A percentile compares a stretch with the other conserved stretches of the same genome.
phyloP scores from a whole-genome alignment of 2,329 filamentous ascomycete genomes.

The Alternaria arborescens region DNA sequence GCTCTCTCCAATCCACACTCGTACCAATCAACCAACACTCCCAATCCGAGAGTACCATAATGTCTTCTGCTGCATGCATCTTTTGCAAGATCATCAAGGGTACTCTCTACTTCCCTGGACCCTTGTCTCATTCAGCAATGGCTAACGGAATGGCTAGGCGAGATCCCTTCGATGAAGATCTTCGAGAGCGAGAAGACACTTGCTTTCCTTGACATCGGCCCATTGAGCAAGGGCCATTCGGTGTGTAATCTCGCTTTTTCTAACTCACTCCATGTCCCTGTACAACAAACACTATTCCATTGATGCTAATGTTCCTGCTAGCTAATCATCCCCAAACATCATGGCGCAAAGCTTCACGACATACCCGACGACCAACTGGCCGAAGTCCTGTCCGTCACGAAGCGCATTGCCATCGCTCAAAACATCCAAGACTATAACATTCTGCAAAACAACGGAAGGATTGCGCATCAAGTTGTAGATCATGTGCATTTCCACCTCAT shows the following conservation, averaged over 20 bases:
- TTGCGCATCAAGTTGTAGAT: conserved; percentile 91
- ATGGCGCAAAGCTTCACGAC: conserved; percentile 89
- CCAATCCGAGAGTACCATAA: conserved; percentile 46
- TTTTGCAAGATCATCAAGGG: conserved; percentile 99
- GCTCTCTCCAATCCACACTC: conserved; percentile 25
- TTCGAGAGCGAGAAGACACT: conserved; percentile 93
- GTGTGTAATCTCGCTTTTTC: conserved; percentile 61
- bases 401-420: conserved; percentile 81
- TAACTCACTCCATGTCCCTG: background rate
- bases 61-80: conserved; percentile 79
- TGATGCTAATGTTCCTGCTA: conserved; percentile 48
- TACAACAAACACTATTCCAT: background rate
- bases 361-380: conserved; percentile 87
- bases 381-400: conserved; percentile 86
- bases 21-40: conserved; percentile 25
- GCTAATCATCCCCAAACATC: conserved; percentile 96
- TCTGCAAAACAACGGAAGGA: conserved; percentile 91
- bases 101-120: conserved; percentile 39
- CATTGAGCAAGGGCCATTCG: conserved; percentile 86
- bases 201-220: conserved; percentile 96
- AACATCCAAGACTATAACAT: conserved; percentile 88
- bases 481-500: conserved; percentile 99
- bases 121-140: background rate
- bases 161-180: conserved; percentile 96
- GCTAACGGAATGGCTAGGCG: conserved; percentile 65